Base-by-base conservation (phyloP, 148 eudicot genomes). In the Drosera capensis region DNA sequence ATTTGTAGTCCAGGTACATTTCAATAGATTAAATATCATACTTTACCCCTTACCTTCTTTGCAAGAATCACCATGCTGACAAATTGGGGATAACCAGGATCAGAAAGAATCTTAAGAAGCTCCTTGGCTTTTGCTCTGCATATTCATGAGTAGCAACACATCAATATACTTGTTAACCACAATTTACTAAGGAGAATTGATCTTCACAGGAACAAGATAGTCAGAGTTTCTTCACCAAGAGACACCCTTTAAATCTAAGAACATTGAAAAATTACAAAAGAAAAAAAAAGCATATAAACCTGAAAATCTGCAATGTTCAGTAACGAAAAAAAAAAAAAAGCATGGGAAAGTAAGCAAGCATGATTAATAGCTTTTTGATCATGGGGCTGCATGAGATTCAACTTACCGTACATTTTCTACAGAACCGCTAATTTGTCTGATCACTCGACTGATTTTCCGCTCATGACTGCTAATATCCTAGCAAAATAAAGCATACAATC, bases 71-170 rank as follows among this genome's bases (percentile, higher is more conserved):
- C 65, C 26, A 74, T 59, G 45, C 75, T 68, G 59, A 79, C 59
- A 36, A 85, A 72, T 50, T 80, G 97, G 9, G 95, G 87, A 56
- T 51, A 54, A 37, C 49, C 17, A 47, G 87, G 64, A 70, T 71
- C 74, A 13, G 62, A 58, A 59, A 84, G 62, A 19, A 71, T 73
- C 54, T 57, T 55, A 54, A 66, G 16, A 24, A 90, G 49, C 42
- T 73, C 77, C 53, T 48, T 65, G 31, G 78, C 72, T 66, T 60
- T 84, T 48, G 62, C 51, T 51, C 97, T 84, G 92, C 67, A 74
- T 44, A 36, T 15, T 29, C 12, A 29, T 29, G 7, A 29, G 7
- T 29, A 7, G 35, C 35, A 29, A 29, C 18, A 48, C 29, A 3
- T 20, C 3, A 25, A 39, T 11, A 34, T 9, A 34, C 38, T 34